Evolutionary conservation across 2,329 filamentous ascomycete species (phyloP), one percentile per base, ranked within the genome.

Genomic region (Xylaria sp.): DNA sequence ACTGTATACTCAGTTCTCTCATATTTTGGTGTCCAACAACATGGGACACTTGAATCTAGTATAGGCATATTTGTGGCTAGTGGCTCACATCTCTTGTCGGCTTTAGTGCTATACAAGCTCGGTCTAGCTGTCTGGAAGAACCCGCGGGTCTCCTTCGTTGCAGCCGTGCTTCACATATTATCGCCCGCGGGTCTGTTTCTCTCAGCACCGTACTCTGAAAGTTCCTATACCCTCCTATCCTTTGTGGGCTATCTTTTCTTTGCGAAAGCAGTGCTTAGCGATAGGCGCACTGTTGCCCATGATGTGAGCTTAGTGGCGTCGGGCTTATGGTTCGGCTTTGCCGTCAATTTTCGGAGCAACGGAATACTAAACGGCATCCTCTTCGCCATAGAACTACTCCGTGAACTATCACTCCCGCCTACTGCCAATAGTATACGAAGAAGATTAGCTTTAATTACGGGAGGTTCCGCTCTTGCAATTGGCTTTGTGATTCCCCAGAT

Each of bases 131-230:
- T 94, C 10, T 87, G 87, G 61, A 78, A 79, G 17, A 75, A 83
- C 66, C 73, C 73, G n/a, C 82, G 77, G n/a, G 78, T 91, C 45
- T 86, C 92, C 1, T 89, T 95, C 68, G 76, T 91, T 25, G 85
- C 93, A 9, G 88, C 93, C 2, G 81, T 86, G 17, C 82, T 98
- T 55, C 93, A 98, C 77, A 86, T 97, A 62, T 76, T 98, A 55
- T 96, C 92, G 0, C 95, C 96, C 0, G 96, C 92, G 0, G 95
- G 95, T 0, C 80, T 97, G 2, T 98, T 99, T 76, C 86, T 99
- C 20, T 94, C 91, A 0, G 91, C 94, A 0, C 93, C 95, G 0
- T 97, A 96, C 78, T 86, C 89, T 10, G 96, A 99, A 81, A 89
- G 91, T 69, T 78, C 90, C 0, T 97, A 94, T 78, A 89, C 95